Base-by-base conservation (phyloP, 2,329 filamentous ascomycete species). In the Cephalotrichum gorgonifer region DNA sequence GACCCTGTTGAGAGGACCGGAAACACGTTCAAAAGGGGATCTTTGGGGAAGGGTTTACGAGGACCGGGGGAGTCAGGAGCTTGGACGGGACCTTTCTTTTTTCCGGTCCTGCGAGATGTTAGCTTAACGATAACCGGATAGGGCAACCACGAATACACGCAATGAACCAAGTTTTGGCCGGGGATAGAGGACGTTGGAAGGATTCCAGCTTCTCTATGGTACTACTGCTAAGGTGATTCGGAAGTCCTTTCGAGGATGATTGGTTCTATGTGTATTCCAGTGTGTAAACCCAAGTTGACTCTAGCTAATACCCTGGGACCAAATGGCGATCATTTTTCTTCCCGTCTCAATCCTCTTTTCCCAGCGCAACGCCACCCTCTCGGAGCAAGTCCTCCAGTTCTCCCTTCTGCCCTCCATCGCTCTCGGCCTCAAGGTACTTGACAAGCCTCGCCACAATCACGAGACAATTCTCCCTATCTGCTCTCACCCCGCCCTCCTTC, bases 391-490 rank as follows among this genome's bases (percentile, higher is more conserved):
- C 65, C 50, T 72, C 68, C 51, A 81, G 68, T n/a, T 68, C 57
- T 14, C 55, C 60, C 1, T 70, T 60, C 54, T 79, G 56, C 6
- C 67, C 63, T 1, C 63, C 59, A 20, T 43, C 47, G 6, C n/a
- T 15, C 28, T 30, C 41, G 15, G 12, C 20, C 35, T 44, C 31
- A n/a, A 25, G 20, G 4, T 20, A 68, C 56, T 69, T 70, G 38
- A 80, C 55, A 48, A 84, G 56, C 60, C 81, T 74, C 2, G 71
- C 71, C 3, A 80, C 69, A 50, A 84, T 60, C 1, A 83, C 75
- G 22, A 84, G 62, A 0, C 71, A 77, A 52, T 84, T 84, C 59
- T 83, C 79, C 8, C 78, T 69, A 55, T 83, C 79, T 6, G 77
- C 66, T 51, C 68, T 69, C 1, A 64, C 63, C 65, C 75, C 74